Base-by-base conservation (phyloP, 2,329 filamentous ascomycete genomes). In the Trichoderma sp. region DNA sequence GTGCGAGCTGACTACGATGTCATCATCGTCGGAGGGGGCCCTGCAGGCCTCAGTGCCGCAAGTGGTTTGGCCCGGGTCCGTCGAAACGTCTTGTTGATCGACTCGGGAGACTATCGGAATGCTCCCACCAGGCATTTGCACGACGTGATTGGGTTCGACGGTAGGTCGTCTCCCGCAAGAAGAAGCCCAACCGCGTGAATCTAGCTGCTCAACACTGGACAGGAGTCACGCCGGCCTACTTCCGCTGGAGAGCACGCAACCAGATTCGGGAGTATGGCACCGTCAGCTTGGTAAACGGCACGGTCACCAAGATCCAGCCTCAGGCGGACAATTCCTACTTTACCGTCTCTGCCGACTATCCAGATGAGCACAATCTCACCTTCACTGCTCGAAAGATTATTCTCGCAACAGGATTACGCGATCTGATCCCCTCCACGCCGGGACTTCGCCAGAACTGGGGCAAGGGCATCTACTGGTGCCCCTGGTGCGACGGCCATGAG, bases 401-500 rank as follows among this genome's bases (percentile, higher is more conserved):
- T 41, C 79, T 88, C 3, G 85, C 79, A 24, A 88, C 85, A 0
- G 86, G 86, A 5, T 73, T 88, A 21, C 75, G 74, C 7, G 85
- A 88, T 69, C 71, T 85, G 26, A 74, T 88, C 2, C 85, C 86
- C 1, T 24, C 65, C 0, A 87, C 84, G 0, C 85, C 85, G 0
- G 86, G 86, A 0, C 62, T 88, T 0, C 39, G 68, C 7, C 82
- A 86, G 63, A 82, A 80, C 69, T 88, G 83, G 80, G 85, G 84
- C 56, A 79, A 83, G 66, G 86, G 86, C 6, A 81, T 88, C 59
- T 88, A 77, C 75, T 88, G 85, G 84, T 88, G 86, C 63, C 85
- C 85, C 0, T 88, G 86, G 86, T 88, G 86, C 67, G 86, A 88
- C 70, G 86, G 86, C 14, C 79, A 83, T 68, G 86, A 88, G 74